phyloP scores from a whole-genome alignment of 139 green algal genomes.

The Zygnema cylindricum region DNA sequence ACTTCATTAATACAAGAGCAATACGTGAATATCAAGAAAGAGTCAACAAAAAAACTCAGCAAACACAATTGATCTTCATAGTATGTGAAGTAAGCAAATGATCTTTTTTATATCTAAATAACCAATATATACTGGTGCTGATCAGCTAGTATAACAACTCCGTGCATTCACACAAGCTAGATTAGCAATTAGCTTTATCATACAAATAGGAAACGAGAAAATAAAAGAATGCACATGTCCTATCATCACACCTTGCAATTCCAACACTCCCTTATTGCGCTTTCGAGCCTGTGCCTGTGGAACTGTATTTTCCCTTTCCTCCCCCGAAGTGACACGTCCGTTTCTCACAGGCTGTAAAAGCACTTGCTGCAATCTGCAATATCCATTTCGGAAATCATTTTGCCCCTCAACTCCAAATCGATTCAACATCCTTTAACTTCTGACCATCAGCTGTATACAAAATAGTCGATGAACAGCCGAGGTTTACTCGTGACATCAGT shows the following conservation, averaged over 20 bases:
- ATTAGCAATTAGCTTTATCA: not conserved
- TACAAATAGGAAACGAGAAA: not conserved
- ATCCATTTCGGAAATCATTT: not conserved
- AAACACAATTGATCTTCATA: not conserved
- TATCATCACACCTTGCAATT: not conserved
- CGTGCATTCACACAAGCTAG: not conserved
- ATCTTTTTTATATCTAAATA: not conserved
- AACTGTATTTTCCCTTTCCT: not conserved
- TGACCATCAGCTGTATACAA: not conserved
- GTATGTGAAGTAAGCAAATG: conserved; percentile 4
- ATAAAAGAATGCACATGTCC: not conserved
- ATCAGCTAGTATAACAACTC: too few species aligned
- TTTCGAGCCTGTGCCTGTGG: not conserved
- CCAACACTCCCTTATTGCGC: not conserved
- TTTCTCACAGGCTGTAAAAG: not conserved
- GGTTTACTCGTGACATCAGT: too few species aligned
- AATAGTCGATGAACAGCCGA: not conserved
- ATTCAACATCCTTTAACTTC: not conserved
- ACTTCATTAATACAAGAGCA: too few species aligned
- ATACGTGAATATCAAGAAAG: too few species aligned
- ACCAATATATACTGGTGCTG: conserved; percentile 1
- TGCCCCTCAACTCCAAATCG: not conserved
- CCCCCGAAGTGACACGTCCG: too few species aligned
- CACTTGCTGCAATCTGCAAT: not conserved
- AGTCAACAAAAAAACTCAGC: not conserved